A percentile compares a stretch with the other conserved stretches of the same genome.
phyloP scores from a whole-genome alignment of 208 protist genomes.

The Wallacemonas collosoma region DNA sequence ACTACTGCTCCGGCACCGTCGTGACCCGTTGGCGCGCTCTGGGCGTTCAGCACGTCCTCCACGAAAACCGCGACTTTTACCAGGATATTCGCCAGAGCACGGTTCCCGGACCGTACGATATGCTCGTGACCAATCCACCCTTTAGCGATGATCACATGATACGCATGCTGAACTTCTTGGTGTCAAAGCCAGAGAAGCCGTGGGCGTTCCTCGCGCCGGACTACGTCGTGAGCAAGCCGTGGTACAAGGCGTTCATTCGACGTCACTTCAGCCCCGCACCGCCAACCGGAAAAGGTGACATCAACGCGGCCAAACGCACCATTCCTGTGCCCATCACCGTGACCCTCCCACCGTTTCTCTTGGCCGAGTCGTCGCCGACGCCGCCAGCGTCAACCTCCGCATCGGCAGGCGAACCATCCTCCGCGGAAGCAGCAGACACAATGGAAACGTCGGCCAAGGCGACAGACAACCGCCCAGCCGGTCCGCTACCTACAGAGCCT shows the following conservation, averaged over 20 bases:
- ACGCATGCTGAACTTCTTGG: conserved; percentile 48
- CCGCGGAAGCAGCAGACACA: too few relatives aligned
- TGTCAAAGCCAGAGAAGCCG: conserved; percentile 37
- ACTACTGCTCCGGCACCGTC: conserved; percentile 82
- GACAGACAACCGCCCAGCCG: neutral
- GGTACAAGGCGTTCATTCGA: conserved; percentile 45
- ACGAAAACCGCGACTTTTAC: conserved; percentile 92
- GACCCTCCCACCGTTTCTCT: conserved; percentile 41
- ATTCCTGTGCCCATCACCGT: conserved; percentile 19
- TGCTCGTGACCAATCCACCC: conserved; percentile 80
- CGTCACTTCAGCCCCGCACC: conserved; percentile 34
- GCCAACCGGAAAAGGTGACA: conserved; percentile 29
- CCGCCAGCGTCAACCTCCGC: neutral
- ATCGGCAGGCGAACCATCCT: too few relatives aligned
- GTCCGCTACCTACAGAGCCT: conserved; percentile 34
- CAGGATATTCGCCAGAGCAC: conserved; percentile 33
- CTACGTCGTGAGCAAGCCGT: conserved; percentile 72
- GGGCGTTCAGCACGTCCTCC: conserved; percentile 68
- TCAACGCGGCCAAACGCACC: conserved; percentile 14
- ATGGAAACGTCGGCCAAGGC: too few relatives aligned
- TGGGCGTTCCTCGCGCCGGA: conserved; percentile 76
- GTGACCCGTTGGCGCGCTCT: conserved; percentile 42
- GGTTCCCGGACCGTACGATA: conserved; percentile 67
- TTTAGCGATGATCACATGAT: conserved; percentile 84
- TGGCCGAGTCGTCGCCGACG: neutral